phyloP scores from a whole-genome alignment of 2,329 filamentous ascomycete genomes.

The Cadophora luteo-olivacea region DNA sequence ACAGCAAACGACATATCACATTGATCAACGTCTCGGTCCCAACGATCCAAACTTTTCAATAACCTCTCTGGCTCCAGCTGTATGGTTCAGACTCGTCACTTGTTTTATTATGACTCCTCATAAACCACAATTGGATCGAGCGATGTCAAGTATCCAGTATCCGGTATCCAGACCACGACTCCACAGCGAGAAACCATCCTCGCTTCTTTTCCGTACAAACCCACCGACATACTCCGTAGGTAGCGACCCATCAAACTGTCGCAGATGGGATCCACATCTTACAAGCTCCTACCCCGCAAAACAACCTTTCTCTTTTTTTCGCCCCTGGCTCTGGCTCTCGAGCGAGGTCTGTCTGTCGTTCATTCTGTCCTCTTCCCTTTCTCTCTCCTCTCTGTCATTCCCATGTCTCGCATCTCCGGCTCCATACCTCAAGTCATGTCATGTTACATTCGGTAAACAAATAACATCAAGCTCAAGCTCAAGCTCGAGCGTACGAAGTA shows the following conservation, averaged over 20 bases:
- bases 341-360: too few species aligned
- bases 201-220: neutral
- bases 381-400: neutral
- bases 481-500: neutral
- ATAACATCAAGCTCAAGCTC: neutral
- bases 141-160: neutral
- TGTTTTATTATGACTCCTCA: neutral
- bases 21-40: neutral
- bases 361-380: neutral
- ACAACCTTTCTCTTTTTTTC: neutral
- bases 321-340: neutral
- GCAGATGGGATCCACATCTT: neutral
- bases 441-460: neutral
- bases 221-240: too few species aligned
- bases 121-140: neutral
- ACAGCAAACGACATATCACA: neutral
- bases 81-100: neutral
- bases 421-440: neutral
- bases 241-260: neutral
- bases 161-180: neutral
- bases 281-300: conserved; percentile 9
- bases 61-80: too few species aligned
- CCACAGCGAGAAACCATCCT: conserved; percentile 2
- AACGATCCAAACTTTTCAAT: too few species aligned
- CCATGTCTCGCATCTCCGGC: neutral